Percentiles rank a stretch among this genome's conserved stretches.
These are phyloP conservation scores for Suillus lakei DNA, from an alignment of 768 basidiomycete genomes.

Conservation along the genomic window DNA sequence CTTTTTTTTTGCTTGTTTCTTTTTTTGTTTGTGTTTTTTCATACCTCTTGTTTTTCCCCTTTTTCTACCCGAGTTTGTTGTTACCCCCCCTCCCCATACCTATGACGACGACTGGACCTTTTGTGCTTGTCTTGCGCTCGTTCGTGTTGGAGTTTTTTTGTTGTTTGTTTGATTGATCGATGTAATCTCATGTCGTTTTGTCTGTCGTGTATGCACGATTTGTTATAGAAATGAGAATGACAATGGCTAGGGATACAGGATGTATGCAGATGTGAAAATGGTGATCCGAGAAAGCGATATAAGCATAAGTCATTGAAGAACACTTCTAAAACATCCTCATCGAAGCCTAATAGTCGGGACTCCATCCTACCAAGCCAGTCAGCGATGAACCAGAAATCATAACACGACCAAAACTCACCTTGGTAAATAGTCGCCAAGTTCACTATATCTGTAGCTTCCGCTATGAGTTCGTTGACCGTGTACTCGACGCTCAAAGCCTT, in stretches of 20 bases:
- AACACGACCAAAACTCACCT: slow-evolving; percentile 49
- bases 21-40: neutral
- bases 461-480: slow-evolving; percentile 90
- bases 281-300: neutral
- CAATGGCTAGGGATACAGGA: slow-evolving; percentile 7
- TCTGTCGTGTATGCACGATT: neutral
- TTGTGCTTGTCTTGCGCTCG: neutral
- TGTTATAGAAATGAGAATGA: slow-evolving; percentile 5
- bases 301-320: neutral
- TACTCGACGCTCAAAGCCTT: slow-evolving; percentile 89
- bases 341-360: slow-evolving; percentile 39
- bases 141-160: neutral
- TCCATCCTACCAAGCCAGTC: slow-evolving; percentile 42
- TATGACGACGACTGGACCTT: neutral
- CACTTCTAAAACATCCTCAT: slow-evolving; percentile 19
- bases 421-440: slow-evolving; percentile 81
- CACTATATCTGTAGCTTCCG: slow-evolving; percentile 78
- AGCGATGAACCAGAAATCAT: slow-evolving; percentile 7
- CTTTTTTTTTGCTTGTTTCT: neutral
- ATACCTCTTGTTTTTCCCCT: neutral
- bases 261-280: no score
- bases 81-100: neutral
- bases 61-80: neutral
- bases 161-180: slow-evolving; percentile 7
- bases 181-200: slow-evolving; percentile 12